These are phyloP conservation scores for Setaria viridis DNA, from an alignment of 202 grass and related monocot species.

Conservation along the genomic window DNA sequence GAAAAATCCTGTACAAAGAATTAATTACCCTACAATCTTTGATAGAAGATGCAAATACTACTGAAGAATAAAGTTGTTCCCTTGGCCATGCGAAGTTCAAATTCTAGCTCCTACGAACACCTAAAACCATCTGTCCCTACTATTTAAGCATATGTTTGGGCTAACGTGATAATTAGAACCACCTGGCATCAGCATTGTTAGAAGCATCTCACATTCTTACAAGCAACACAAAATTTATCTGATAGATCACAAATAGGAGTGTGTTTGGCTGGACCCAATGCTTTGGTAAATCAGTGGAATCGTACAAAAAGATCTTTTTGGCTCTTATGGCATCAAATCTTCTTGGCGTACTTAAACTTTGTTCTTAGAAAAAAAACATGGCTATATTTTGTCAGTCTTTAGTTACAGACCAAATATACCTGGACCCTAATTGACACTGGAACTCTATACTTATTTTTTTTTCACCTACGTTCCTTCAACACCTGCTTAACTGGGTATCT, in stretches of 20 bases:
- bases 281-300: background rate
- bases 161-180: background rate
- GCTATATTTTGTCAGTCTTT: background rate
- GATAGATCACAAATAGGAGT: background rate
- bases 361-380: background rate
- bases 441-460: background rate
- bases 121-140: background rate
- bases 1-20: constrained; percentile 26
- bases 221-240: background rate
- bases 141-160: background rate
- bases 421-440: background rate
- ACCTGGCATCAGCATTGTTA: background rate
- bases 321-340: background rate
- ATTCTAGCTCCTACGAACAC: constrained; percentile 4
- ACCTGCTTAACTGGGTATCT: too few species aligned
- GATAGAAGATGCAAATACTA: constrained; percentile 2
- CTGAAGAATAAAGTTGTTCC: constrained; percentile 4
- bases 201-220: constrained; percentile 17
- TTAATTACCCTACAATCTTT: constrained; percentile 3
- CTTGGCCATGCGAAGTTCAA: background rate
- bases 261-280: background rate
- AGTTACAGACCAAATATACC: background rate
- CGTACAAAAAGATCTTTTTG: background rate
- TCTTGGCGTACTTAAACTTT: background rate
- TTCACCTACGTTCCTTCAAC: background rate